phyloP scores from a whole-genome alignment of 768 basidiomycete genomes.

The Epithele typhae region DNA sequence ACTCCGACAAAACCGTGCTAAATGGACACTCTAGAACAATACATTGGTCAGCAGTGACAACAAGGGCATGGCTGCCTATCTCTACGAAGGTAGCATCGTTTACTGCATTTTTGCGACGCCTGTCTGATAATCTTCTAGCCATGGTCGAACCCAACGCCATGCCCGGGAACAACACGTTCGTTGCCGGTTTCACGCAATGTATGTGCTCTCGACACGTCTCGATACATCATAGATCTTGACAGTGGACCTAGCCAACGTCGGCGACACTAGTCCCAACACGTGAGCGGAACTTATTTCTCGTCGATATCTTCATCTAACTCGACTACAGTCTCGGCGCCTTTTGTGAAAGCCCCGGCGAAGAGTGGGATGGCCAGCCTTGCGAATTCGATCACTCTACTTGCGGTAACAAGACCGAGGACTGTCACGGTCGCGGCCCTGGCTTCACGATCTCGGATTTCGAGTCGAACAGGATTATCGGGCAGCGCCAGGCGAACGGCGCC shows the following conservation, averaged over 20 bases:
- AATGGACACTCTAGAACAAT: conserved; percentile 51
- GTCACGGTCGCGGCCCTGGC: conserved; percentile 74
- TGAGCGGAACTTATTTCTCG: conserved; percentile 30
- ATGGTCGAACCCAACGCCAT: conserved; percentile 56
- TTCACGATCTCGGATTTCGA: conserved; percentile 73
- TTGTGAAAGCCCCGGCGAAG: conserved; percentile 72
- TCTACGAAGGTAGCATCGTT: conserved; percentile 61
- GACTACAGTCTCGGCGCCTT: conserved; percentile 56
- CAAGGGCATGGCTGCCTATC: conserved; percentile 81
- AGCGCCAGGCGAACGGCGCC: conserved; percentile 66
- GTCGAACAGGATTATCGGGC: conserved; percentile 70
- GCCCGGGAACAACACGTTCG: conserved; percentile 68
- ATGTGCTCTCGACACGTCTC: conserved; percentile 26
- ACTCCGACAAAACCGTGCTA: no score
- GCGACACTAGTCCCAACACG: conserved; percentile 80
- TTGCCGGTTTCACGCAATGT: conserved; percentile 77
- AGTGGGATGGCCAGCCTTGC: conserved; percentile 63
- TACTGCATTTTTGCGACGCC: neutral
- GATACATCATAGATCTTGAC: neutral
- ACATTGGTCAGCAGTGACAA: conserved; percentile 79
- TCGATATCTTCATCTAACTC: neutral
- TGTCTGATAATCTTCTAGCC: no score
- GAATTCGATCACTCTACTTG: conserved; percentile 74
- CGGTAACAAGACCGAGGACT: conserved; percentile 61
- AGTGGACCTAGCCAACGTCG: conserved; percentile 58